Conservation (phyloP, 768 basidiomycete genomes). For the Boletus reticulatus region DNA sequence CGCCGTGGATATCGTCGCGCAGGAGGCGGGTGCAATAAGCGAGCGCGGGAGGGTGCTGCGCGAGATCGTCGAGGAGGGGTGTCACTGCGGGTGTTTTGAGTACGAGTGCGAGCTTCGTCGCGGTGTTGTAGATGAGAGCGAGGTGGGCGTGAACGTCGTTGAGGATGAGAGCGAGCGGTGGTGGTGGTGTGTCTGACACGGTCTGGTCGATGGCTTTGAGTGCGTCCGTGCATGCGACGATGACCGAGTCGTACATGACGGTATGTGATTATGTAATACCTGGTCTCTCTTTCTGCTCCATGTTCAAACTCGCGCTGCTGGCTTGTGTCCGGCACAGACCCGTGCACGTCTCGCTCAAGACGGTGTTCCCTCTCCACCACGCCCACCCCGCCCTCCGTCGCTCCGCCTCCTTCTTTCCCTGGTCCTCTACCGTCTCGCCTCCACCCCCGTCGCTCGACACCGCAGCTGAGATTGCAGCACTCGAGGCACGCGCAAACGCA, state of each 20-base stretch:
- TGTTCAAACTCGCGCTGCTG: constrained; percentile 3
- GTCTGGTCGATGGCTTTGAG: background rate
- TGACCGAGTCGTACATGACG: background rate
- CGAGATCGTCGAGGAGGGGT: constrained; percentile 51
- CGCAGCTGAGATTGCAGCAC: constrained; percentile 65
- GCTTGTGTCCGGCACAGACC: background rate
- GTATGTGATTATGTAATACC: background rate
- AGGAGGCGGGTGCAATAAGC: constrained; percentile 51
- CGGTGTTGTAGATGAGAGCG: constrained; percentile 50
- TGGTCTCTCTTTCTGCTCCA: background rate
- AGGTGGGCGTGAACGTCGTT: constrained; percentile 59
- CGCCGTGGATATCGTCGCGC: constrained; percentile 40
- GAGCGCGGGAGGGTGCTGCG: constrained; percentile 46
- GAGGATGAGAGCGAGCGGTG: constrained; percentile 38
- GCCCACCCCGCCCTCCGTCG: constrained; percentile 14
- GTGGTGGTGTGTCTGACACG: background rate
- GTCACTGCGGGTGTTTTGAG: constrained; percentile 57
- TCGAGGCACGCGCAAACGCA: constrained; percentile 77
- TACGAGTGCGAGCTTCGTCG: constrained; percentile 62
- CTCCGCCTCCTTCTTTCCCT: constrained; percentile 30
- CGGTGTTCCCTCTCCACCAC: background rate
- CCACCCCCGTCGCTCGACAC: constrained; percentile 50
- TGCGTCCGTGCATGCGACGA: too few relatives aligned
- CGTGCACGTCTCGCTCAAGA: background rate
- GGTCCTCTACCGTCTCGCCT: constrained; percentile 33